phyloP scores from a whole-genome alignment of 768 basidiomycete genomes.

The Boletales sp. region DNA sequence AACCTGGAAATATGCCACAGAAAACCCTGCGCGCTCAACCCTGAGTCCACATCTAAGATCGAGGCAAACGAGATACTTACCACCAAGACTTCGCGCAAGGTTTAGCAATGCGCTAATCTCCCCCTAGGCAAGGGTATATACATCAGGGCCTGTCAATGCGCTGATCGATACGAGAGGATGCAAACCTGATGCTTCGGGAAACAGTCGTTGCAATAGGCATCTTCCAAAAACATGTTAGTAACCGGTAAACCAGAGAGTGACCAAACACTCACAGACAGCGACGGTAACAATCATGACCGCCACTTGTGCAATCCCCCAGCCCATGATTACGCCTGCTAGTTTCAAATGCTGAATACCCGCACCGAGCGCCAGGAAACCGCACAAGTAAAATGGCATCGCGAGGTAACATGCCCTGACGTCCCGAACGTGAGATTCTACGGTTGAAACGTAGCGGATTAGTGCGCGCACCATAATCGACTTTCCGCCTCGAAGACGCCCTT shows the following conservation, averaged over 20 bases:
- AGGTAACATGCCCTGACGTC: constrained; percentile 34
- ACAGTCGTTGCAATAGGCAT: constrained; percentile 38
- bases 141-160: neutral
- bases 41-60: neutral
- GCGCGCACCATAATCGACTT: constrained; percentile 37
- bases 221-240: constrained; percentile 12
- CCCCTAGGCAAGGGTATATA: constrained; percentile 24
- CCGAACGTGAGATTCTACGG: neutral
- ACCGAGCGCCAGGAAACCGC: constrained; percentile 42
- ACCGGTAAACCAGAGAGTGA: neutral
- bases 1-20: constrained; percentile 40
- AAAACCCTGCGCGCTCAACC: constrained; percentile 23
- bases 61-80: constrained; percentile 9
- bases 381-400: constrained; percentile 38
- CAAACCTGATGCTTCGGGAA: constrained; percentile 33
- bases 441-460: neutral
- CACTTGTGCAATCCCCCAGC: constrained; percentile 42
- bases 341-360: constrained; percentile 33
- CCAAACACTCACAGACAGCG: constrained; percentile 31
- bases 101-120: constrained; percentile 44
- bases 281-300: constrained; percentile 40
- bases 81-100: constrained; percentile 33
- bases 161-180: neutral
- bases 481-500: constrained; percentile 54
- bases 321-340: constrained; percentile 33